These are phyloP conservation scores for Ceratobasidium sp. DNA, from an alignment of 1,284 basidiomycete genomes.

Conservation along the genomic window DNA sequence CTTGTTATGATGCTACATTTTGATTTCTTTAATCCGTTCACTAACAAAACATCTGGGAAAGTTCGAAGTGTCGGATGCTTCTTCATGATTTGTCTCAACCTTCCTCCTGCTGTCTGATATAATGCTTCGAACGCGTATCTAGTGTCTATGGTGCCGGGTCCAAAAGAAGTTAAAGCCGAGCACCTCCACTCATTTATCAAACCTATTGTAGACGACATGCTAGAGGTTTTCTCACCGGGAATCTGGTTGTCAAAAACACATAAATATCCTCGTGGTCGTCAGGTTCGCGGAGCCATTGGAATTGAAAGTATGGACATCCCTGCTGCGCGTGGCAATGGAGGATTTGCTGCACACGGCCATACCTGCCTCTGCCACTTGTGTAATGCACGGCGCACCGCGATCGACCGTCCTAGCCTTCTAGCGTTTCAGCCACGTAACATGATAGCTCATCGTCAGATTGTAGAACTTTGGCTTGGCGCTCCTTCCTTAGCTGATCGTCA, in stretches of 20 bases:
- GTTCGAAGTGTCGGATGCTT: constrained; percentile 32
- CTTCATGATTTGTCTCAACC: constrained; percentile 44
- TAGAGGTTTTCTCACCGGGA: constrained; percentile 55
- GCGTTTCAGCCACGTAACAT: background rate
- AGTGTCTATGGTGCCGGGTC: constrained; percentile 58
- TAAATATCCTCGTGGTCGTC: constrained; percentile 52
- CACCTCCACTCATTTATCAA: constrained; percentile 57
- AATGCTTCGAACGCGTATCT: constrained; percentile 48
- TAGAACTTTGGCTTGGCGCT: background rate
- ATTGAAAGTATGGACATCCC: constrained; percentile 56
- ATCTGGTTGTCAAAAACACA: constrained; percentile 54
- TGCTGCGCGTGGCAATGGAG: constrained; percentile 54
- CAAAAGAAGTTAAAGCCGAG: constrained; percentile 55
- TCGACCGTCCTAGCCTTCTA: background rate
- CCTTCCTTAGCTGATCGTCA: background rate
- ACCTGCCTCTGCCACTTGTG: constrained; percentile 51
- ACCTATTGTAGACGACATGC: constrained; percentile 57
- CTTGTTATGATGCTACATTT: background rate
- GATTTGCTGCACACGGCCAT: constrained; percentile 46
- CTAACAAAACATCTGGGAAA: constrained; percentile 24
- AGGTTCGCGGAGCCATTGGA: constrained; percentile 53
- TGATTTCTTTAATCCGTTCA: constrained; percentile 44
- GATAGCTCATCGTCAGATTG: background rate
- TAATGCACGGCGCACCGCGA: background rate
- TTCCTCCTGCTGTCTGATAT: constrained; percentile 48